Percentiles rank a stretch among this genome's conserved stretches.
These are phyloP conservation scores for Erucastrum elatum DNA, from an alignment of 345 rosid genomes.

Conservation along the genomic window DNA sequence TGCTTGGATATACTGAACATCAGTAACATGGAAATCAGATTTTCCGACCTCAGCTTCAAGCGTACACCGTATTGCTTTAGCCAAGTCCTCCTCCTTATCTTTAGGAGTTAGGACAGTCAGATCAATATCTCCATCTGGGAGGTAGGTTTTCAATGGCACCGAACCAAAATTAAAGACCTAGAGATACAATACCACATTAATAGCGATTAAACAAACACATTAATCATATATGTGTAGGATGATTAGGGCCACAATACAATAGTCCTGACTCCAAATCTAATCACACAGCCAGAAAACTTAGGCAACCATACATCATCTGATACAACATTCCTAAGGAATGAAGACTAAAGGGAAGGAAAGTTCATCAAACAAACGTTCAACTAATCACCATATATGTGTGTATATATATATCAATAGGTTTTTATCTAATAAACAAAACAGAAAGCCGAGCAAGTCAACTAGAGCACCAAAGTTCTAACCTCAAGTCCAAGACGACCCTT, in stretches of 20 bases:
- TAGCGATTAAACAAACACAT: background rate
- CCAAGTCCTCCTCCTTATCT: slow-evolving; percentile 58
- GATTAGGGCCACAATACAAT: slow-evolving; percentile 13
- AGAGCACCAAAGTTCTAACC: slow-evolving; percentile 49
- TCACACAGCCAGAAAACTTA: background rate
- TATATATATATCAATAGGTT: background rate
- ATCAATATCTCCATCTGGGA: slow-evolving; percentile 97
- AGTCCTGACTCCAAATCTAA: slow-evolving; percentile 3
- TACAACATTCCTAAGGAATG: background rate
- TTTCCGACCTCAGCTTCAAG: slow-evolving; percentile 49
- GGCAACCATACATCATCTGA: background rate
- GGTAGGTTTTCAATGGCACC: slow-evolving; percentile 79
- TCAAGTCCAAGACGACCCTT: slow-evolving; percentile 54
- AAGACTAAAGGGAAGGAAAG: background rate
- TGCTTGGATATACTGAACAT: slow-evolving; percentile 63
- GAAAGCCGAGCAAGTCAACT: background rate
- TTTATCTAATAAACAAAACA: background rate
- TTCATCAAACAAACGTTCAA: background rate
- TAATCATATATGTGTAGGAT: background rate
- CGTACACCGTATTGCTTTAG: slow-evolving; percentile 45
- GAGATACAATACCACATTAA: slow-evolving; percentile 3
- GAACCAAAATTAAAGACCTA: slow-evolving; percentile 79
- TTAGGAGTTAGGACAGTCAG: slow-evolving; percentile 62
- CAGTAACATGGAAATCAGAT: slow-evolving; percentile 51
- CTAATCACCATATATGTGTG: background rate